A percentile compares a stretch with the other conserved stretches of the same genome.
phyloP scores from a whole-genome alignment of 257 asterid species.

The Eustoma russellianum region DNA sequence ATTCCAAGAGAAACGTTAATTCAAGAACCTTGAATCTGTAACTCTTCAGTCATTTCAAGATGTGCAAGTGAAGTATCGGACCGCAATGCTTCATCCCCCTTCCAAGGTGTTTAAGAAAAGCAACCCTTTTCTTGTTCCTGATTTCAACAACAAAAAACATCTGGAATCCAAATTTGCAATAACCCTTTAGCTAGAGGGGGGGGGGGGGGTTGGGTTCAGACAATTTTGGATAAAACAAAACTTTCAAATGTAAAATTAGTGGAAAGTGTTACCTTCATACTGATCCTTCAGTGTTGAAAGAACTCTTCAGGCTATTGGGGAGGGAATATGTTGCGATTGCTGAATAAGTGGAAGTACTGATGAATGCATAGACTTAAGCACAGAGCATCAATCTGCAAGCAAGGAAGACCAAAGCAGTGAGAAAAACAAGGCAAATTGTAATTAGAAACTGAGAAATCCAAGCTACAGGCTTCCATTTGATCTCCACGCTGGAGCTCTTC shows the following conservation, averaged over 20 bases:
- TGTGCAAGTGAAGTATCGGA: conserved; percentile 9
- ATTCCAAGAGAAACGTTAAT: no score
- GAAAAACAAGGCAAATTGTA: conserved; percentile 47
- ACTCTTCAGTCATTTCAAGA: not conserved
- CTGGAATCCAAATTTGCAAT: not conserved
- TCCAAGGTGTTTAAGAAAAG: not conserved
- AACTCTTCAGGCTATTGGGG: not conserved
- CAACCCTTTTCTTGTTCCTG: no score
- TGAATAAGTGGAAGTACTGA: no score
- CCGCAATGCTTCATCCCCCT: conserved; percentile 23
- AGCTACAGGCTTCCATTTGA: conserved; percentile 72
- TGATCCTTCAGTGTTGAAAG: no score
- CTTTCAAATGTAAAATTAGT: not conserved
- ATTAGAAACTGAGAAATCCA: conserved; percentile 56
- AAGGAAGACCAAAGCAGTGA: conserved; percentile 52
- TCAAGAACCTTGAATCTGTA: no score
- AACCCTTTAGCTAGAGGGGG: no score
- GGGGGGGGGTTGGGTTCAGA: no score
- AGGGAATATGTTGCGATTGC: no score
- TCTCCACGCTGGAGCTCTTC: conserved; percentile 99
- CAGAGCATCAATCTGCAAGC: conserved; percentile 61
- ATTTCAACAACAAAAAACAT: not conserved
- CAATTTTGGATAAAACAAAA: no score
- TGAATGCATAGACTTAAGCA: conserved; percentile 12
- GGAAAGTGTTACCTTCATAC: not conserved